Evolutionary conservation across 1,284 basidiomycete species (phyloP).

Genomic region (Leccinum pachyderme): DNA sequence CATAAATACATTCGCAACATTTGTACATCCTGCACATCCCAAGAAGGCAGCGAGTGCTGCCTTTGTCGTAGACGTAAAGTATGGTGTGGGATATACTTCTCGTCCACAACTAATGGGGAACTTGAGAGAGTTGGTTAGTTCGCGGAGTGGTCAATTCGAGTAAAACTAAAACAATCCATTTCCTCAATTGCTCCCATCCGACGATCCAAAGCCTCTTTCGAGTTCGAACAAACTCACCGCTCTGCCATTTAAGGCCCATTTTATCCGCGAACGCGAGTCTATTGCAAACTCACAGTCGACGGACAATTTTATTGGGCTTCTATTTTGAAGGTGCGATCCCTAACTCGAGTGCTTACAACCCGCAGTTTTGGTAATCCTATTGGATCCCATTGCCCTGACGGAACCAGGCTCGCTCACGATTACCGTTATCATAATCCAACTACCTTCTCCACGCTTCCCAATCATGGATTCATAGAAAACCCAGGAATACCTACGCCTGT

Average conservation of each 20-base stretch:
- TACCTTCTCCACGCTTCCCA: neutral
- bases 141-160: slow-evolving; percentile 28
- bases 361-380: neutral
- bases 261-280: neutral
- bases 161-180: neutral
- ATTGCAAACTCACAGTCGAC: neutral
- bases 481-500: neutral
- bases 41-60: neutral
- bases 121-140: slow-evolving; percentile 6
- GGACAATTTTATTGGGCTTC: neutral
- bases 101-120: slow-evolving; percentile 5
- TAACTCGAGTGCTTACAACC: too few relatives aligned
- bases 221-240: slow-evolving; percentile 1
- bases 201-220: slow-evolving; percentile 6
- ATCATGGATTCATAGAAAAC: neutral
- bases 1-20: slow-evolving; percentile 2
- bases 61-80: neutral
- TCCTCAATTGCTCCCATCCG: slow-evolving; percentile 11
- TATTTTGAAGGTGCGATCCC: neutral
- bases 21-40: neutral
- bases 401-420: neutral
- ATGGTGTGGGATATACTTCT: slow-evolving; percentile 8
- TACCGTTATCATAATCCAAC: neutral
- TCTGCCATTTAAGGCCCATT: neutral
- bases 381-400: neutral